Percentiles rank a stretch among this genome's conserved stretches.
Evolutionary conservation across 2,329 filamentous ascomycete genomes (phyloP).

Genomic region (Beauveria rudraprayagi): DNA sequence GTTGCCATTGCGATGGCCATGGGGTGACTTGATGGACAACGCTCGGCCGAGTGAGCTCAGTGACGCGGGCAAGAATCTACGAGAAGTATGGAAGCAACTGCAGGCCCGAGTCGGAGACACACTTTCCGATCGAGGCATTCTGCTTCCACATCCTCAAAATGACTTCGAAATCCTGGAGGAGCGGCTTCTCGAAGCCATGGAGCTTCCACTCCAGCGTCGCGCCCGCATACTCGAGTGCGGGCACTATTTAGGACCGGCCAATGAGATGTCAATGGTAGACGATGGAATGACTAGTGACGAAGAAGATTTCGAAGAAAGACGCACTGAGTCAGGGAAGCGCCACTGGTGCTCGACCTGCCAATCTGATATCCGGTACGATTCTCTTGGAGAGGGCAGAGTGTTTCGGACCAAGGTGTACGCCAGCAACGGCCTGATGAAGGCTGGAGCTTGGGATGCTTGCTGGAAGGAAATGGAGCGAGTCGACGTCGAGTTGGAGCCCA

Average conservation of each 20-base stretch:
- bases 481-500: conserved; percentile 81
- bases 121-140: conserved; percentile 62
- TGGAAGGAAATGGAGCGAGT: conserved; percentile 99
- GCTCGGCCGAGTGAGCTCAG: conserved; percentile 33
- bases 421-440: conserved; percentile 87
- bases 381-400: conserved; percentile 45
- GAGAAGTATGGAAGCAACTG: conserved; percentile 57
- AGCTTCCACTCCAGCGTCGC: conserved; percentile 55
- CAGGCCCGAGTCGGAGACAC: conserved; percentile 66
- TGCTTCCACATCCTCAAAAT: conserved; percentile 70
- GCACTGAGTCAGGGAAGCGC: conserved; percentile 22
- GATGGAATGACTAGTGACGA: conserved; percentile 42
- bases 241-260: conserved; percentile 61
- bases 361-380: conserved; percentile 47
- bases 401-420: conserved; percentile 87
- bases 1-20: conserved; percentile 60
- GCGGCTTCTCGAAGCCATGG: conserved; percentile 64
- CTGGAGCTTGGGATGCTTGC: conserved; percentile 84
- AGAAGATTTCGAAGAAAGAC: conserved; percentile 26
- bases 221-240: conserved; percentile 67
- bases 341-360: conserved; percentile 52
- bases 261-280: conserved; percentile 34
- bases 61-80: conserved; percentile 41
- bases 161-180: conserved; percentile 77
- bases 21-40: conserved; percentile 48